These are phyloP conservation scores for Fusarium equiseti DNA, from an alignment of 2,329 filamentous ascomycete genomes.

Conservation along the genomic window DNA sequence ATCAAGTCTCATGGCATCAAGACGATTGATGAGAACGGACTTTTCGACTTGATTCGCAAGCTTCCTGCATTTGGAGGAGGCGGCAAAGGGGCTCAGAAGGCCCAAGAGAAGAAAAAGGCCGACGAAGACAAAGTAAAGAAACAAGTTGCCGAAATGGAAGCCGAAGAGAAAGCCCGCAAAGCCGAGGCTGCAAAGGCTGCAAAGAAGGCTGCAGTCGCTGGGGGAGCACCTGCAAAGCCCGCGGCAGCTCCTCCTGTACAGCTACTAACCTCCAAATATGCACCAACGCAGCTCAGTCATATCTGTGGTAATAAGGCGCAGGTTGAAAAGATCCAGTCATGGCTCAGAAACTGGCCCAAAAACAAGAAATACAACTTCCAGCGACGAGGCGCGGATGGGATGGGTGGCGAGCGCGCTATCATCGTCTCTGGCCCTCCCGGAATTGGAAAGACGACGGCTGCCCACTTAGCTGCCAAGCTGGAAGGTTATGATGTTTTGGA, in stretches of 20 bases:
- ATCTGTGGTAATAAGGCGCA: conserved; percentile 95
- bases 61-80: conserved; percentile 89
- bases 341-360: conserved; percentile 86
- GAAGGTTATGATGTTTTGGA: conserved; percentile 95
- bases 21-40: conserved; percentile 92
- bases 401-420: conserved; percentile 85
- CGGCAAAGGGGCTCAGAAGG: conserved; percentile 87
- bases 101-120: conserved; percentile 84
- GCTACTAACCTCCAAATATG: conserved; percentile 96
- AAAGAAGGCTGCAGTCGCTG: conserved; percentile 54
- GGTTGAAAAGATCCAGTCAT: conserved; percentile 89
- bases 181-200: conserved; percentile 65
- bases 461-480: conserved; percentile 91
- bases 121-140: conserved; percentile 86
- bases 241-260: conserved; percentile 67
- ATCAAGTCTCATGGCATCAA: conserved; percentile 85
- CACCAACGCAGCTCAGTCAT: conserved; percentile 83
- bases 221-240: conserved; percentile 47
- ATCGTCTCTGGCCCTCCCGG: conserved; percentile 96
- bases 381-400: conserved; percentile 84
- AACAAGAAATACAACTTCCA: conserved; percentile 85
- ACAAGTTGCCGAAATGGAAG: conserved; percentile 87
- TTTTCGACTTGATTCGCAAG: conserved; percentile 85
- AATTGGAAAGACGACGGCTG: conserved; percentile 97
- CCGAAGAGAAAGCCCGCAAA: conserved; percentile 75